Percentiles rank a stretch among this genome's conserved stretches.
Evolutionary conservation across 139 green algal species (phyloP).

Genomic region (Eudorina sp.): DNA sequence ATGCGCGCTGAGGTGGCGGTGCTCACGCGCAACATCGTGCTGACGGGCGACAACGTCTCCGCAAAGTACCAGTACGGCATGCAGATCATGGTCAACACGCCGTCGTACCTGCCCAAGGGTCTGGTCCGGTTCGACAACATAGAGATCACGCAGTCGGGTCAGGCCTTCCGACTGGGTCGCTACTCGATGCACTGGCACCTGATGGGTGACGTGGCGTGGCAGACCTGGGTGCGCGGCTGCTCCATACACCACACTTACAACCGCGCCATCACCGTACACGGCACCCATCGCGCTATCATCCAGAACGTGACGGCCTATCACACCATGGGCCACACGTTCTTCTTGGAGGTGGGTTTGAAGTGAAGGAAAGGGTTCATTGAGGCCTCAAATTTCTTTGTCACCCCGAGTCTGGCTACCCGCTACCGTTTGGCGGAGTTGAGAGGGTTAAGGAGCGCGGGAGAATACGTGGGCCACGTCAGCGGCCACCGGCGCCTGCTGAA

Average conservation of each 20-base stretch:
- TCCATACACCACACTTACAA: constrained; percentile 77
- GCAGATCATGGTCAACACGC: constrained; percentile 65
- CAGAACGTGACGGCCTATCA: constrained; percentile 76
- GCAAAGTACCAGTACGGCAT: constrained; percentile 62
- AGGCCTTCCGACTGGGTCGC: constrained; percentile 71
- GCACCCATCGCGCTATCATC: constrained; percentile 56
- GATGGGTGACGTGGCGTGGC: constrained; percentile 58
- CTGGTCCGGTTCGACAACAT: constrained; percentile 54
- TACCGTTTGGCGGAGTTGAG: no score
- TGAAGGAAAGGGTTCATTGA: no score
- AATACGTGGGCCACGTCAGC: no score
- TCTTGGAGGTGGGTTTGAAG: constrained; percentile 63
- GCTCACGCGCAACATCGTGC: constrained; percentile 61
- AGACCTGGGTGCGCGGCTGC: constrained; percentile 65
- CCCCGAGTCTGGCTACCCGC: no score
- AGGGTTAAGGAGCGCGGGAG: no score
- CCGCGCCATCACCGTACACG: constrained; percentile 76
- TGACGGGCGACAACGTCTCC: constrained; percentile 62
- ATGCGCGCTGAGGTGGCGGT: constrained; percentile 76
- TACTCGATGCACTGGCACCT: constrained; percentile 88
- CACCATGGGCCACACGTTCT: constrained; percentile 78
- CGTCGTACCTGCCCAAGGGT: neutral
- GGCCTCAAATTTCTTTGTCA: no score
- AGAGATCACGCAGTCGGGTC: constrained; percentile 59
- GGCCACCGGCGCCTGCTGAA: no score